Base-by-base conservation (phyloP, 352 stramenopile genomes). In the Phytophthora cajani region DNA sequence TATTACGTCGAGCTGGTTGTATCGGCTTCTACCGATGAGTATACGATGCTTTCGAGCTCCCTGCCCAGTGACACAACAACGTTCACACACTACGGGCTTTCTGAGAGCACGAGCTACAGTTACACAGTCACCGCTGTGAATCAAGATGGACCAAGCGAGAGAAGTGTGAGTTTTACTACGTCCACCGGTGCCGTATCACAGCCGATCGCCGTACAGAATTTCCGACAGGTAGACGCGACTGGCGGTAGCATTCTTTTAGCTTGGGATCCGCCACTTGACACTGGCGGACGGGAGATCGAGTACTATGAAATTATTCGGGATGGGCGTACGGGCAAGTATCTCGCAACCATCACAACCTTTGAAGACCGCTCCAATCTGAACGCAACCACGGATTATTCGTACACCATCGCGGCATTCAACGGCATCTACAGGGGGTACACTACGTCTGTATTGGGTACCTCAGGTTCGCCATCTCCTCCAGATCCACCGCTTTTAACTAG, bases 41-140 rank as follows among this genome's bases (percentile, higher is more conserved):
- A 55, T 30, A 30, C 58, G 11, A 4, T 58, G 0, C 32, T 78
- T 0, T 58, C n/a, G 0, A 51, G 58, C 2, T 33, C 70, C 12
- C 52, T 78, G 10, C 14, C 54, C n/a, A 33, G 40, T 36, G 38
- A 16, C 8, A 78, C 46, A 1, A 80, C 57, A 6, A 68, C n/a
- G 5, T 90, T 77, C 64, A 82, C 67, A 2, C 69, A 86, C n/a
- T 85, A 72, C 23, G 75, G 72, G 6, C 72, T 91, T 40, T 59
- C 23, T 1, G 75, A 86, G 49, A 70, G 55, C 19, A 86, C 79
- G 17, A 56, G 36, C 19, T 93, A 90, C 55, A 75, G 46, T 7
- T 88, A 89, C 30, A 44, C 58, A 1, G 71, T 90, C 21, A 80
- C 65, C 9, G 85, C 78, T 2, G 36, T 71, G 10, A 93, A 93